Base-by-base conservation (phyloP, 2,329 filamentous ascomycete species). In the Sporothrix protearum region DNA sequence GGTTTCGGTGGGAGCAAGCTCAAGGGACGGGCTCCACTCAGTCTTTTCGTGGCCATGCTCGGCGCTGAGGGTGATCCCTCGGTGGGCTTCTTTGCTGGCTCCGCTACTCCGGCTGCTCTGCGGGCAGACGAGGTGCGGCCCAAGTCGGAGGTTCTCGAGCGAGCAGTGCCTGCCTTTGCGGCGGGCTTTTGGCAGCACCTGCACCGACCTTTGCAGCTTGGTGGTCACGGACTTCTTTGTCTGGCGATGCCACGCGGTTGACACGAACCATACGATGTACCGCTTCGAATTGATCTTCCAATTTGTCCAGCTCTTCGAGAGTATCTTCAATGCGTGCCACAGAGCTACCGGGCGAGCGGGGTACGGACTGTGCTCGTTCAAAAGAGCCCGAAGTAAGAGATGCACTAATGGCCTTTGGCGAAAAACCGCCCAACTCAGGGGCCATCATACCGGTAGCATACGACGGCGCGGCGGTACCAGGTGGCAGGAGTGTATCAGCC, bases 231-330 rank as follows among this genome's bases (percentile, higher is more conserved):
- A 76, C 74, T 33, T 79, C 76, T 71, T 80, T 80, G 39, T 77
- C 76, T 2, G 78, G 75, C 1, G 80, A 80, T 3, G 77, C 73
- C 12, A 82, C 76, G 7, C 77, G 78, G 22, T 78, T 76, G 12
- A 82, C 72, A 1, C 77, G 78, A 0, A 83, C 77, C 12, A 83
- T 78, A n/a, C 79, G 79, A 67, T 81, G 77, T 45, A 88, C 80
- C 1, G 83, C 86, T 74, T 90, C 88, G 10, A 90, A 81, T 67
- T 89, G 83, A 42, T 90, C 88, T 74, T 90, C 87, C 19, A 90
- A 81, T 73, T 83, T 82, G 76, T 90, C 88, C 25, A 90, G 81
- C 73, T 87, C 87, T 77, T 89, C 88, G 9, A 90, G 80, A 1
- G 88, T 89, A 76, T 90, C 88, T 76, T 90, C 88, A 67, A 90